Base-by-base conservation (phyloP, 768 basidiomycete genomes). In the Podaxis sp. region DNA sequence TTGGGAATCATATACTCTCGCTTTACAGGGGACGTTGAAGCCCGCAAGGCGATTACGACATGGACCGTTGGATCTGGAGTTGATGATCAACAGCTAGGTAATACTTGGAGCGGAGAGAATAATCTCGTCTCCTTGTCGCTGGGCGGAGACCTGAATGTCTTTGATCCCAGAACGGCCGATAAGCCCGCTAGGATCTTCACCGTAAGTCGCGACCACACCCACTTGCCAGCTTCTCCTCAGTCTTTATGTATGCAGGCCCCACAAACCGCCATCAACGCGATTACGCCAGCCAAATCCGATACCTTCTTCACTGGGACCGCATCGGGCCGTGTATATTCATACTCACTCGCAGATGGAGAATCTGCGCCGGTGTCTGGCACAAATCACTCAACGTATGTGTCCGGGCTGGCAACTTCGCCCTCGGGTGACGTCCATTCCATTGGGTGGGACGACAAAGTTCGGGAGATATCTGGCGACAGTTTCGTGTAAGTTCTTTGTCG, bases 291-390 rank as follows among this genome's bases (percentile, higher is more conserved):
- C 0, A 70, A 67, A 49, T 28, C 72, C 1, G 73, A 71, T n/a
- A 93, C 93, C 0, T 93, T 96, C 79, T 78, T 95, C 61, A 83
- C 87, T 0, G 95, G 95, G 17, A 87, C 89, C 0, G 87, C 89
- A 3, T 92, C 94, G 64, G 94, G 95, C 1, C 87, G 92, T 13
- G 76, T 87, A 1, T 79, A 88, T 52, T 80, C 87, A 1, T 93
- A 89, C 71, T 82, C 86, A 15, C 76, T 81, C 0, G 68, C 78
- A 0, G 73, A 76, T 2, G 80, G 80, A 38, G 80, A 79, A 59
- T 84, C 82, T 17, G 72, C 73, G 5, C 68, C 72, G 13, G 73
- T 93, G 12, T 71, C 73, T 24, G 95, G 95, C 3, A 76, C 82
- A 2, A 84, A 86, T 0, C 96, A 96, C 73, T 80, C 85, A 5